Conservation (phyloP, 805 yeast species). For the Scheffersomyces spartinae region DNA sequence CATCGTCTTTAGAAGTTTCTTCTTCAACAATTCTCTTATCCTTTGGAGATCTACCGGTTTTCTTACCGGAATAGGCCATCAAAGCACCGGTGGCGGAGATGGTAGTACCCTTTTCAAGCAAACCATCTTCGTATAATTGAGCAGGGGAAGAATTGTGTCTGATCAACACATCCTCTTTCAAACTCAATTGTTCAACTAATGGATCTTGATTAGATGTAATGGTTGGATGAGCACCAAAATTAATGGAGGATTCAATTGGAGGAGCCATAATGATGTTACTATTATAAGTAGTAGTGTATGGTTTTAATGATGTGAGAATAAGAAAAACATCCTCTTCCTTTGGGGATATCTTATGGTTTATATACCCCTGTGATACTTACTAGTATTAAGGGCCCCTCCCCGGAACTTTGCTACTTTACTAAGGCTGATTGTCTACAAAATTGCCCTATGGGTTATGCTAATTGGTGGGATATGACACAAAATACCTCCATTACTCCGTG, state of each 20-base stretch:
- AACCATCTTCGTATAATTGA: constrained; percentile 87
- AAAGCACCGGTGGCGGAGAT: constrained; percentile 89
- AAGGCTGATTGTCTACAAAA: too few relatives aligned
- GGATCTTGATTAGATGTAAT: constrained; percentile 30
- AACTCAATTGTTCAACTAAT: constrained; percentile 27
- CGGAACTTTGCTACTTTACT: too few relatives aligned
- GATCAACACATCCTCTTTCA: constrained; percentile 51
- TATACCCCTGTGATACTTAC: too few relatives aligned
- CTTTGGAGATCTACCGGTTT: constrained; percentile 97
- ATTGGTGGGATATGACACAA: too few relatives aligned
- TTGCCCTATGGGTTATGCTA: too few relatives aligned
- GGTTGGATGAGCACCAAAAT: constrained; percentile 28
- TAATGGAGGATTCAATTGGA: constrained; percentile 33
- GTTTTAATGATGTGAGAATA: too few relatives aligned
- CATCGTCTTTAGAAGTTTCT: constrained; percentile 65
- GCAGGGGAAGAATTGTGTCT: constrained; percentile 94
- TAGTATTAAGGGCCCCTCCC: too few relatives aligned
- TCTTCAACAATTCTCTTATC: constrained; percentile 98
- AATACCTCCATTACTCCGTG: too few relatives aligned
- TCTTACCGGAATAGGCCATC: constrained; percentile 89
- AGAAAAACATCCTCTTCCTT: too few relatives aligned
- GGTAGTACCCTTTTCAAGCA: constrained; percentile 81
- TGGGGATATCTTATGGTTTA: too few relatives aligned
- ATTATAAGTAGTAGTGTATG: too few relatives aligned
- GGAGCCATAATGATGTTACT: constrained; percentile 21